Evolutionary conservation across 805 yeast genomes (phyloP).

Genomic region (Kuraishia cidri): DNA sequence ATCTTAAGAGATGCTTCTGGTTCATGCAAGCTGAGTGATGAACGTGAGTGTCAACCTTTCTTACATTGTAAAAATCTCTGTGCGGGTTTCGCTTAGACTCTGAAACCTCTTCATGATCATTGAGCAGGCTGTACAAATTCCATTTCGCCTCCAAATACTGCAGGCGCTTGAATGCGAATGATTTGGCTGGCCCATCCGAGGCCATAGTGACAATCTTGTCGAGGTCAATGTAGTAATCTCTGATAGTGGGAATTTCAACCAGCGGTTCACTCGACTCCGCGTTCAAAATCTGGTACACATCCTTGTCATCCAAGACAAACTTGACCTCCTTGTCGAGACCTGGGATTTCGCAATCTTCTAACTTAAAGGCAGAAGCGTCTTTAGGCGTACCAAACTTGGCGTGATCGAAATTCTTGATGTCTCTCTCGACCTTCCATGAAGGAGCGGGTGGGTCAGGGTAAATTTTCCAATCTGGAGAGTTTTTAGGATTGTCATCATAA

Average conservation of each 20-base stretch:
- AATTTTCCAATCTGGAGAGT: conserved; percentile 60
- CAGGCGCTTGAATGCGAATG: conserved; percentile 89
- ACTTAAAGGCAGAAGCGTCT: conserved; percentile 46
- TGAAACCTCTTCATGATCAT: conserved; percentile 88
- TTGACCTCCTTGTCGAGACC: conserved; percentile 27
- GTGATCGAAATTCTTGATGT: conserved; percentile 19
- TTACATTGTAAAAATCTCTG: conserved; percentile 92
- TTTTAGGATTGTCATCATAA: conserved; percentile 78
- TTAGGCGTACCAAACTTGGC: conserved; percentile 15
- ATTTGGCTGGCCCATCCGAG: conserved; percentile 93
- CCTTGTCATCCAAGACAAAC: conserved; percentile 46
- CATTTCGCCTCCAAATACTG: conserved; percentile 95
- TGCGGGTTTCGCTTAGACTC: conserved; percentile 92
- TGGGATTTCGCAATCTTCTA: conserved; percentile 48
- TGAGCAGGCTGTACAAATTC: conserved; percentile 81
- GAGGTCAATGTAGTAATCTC: conserved; percentile 79
- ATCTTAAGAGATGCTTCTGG: conserved; percentile 90
- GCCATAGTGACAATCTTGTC: conserved; percentile 67
- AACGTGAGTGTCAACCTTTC: conserved; percentile 97
- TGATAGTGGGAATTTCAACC: conserved; percentile 68
- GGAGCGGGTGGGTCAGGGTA: conserved; percentile 96
- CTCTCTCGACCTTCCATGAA: conserved; percentile 50
- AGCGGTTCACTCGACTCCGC: conserved; percentile 22
- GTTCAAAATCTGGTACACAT: conserved; percentile 47
- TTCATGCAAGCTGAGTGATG: conserved; percentile 99